phyloP scores from a whole-genome alignment of 2,329 filamentous ascomycete species.

The Parastagonospora nodorum region DNA sequence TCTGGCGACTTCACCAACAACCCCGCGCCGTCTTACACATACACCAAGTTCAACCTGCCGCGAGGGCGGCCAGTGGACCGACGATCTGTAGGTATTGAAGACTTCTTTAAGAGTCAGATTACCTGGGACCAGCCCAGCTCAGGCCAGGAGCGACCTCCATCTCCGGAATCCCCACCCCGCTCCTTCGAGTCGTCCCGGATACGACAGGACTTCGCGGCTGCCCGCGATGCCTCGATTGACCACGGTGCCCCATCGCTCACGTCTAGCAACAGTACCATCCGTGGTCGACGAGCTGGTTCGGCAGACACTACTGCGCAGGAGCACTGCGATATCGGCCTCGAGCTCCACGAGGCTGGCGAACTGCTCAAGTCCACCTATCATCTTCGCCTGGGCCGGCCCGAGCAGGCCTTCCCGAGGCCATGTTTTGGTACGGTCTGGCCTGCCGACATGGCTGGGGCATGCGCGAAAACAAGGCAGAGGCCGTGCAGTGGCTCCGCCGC shows the following conservation, averaged over 20 bases:
- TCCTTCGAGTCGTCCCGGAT: conserved; percentile 37
- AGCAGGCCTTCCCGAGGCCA: conserved; percentile 85
- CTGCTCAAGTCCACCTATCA: conserved; percentile 96
- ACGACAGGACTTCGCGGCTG: conserved; percentile 14
- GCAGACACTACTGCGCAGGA: conserved; percentile 81
- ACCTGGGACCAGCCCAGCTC: conserved; percentile 63
- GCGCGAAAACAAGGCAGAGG: conserved; percentile 87
- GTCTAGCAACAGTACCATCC: conserved; percentile 53
- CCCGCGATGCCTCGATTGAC: conserved; percentile 25
- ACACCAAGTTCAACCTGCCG: conserved; percentile 82
- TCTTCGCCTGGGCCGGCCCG: conserved; percentile 84
- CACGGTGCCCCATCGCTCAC: conserved; percentile 41
- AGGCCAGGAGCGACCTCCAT: conserved; percentile 38
- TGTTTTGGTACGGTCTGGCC: conserved; percentile 93
- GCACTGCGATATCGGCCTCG: conserved; percentile 87
- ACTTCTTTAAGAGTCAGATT: conserved; percentile 56
- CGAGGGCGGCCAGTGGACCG: conserved; percentile 80
- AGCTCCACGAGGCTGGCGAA: conserved; percentile 84
- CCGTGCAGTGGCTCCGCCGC: conserved; percentile 88
- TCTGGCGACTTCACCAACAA: conserved; percentile 55
- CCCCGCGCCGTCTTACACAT: conserved; percentile 76
- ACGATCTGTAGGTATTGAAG: conserved; percentile 46
- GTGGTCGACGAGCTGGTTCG: conserved; percentile 48
- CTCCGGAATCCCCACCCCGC: conserved; percentile 47
- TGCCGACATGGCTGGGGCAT: conserved; percentile 98